Evolutionary conservation across 441 rosid genomes (phyloP), one percentile per base, ranked within the genome.

Genomic region (Brassica hybrid): DNA sequence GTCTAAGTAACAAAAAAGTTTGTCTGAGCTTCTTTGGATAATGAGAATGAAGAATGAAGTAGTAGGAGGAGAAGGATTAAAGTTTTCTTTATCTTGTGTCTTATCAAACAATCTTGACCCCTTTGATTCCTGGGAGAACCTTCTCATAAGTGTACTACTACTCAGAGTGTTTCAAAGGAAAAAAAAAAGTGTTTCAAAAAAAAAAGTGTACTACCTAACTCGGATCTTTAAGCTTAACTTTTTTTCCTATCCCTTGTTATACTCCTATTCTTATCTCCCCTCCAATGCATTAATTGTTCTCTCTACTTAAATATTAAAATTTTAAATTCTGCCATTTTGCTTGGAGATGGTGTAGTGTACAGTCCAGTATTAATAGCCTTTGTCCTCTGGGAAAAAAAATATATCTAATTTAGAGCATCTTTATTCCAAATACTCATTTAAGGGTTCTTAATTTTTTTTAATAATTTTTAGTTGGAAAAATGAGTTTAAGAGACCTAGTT

Each of bases 81-180:
- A 41, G 54, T 8, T 48, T 23, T 58, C 25, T 52, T 81, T 54
- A 59, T 83, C 76, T 85, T 83, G 76, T 75, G 89, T 84, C 78
- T 79, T 74, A 73, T 86, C 90, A 88, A 91, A 87, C 82, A 86
- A 88, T 77, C 86, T 83, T 86, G 93, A 86, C 97, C 97, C 98
- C 34, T 30, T 90, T 93, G 93, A 93, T 91, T 91, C 96, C 80
- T 84, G 94, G 97, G 79, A 79, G 73, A 91, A 90, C 88, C 93
- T 91, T 91, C 93, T 88, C 84, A 84, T 83, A 78, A 86, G 78
- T 85, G 78, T 78, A 43, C 80, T 67, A 58, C 32, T 75, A 30
- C 34, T 30, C 34, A 30, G 34, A 25, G 27, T 25, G 27, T 25
- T 25, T 25, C 27, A 0, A 25, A 25, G 27, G 27, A 25, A 25